Evolutionary conservation across 805 yeast species (phyloP).

Genomic region (Sugiyamaella floridensis): DNA sequence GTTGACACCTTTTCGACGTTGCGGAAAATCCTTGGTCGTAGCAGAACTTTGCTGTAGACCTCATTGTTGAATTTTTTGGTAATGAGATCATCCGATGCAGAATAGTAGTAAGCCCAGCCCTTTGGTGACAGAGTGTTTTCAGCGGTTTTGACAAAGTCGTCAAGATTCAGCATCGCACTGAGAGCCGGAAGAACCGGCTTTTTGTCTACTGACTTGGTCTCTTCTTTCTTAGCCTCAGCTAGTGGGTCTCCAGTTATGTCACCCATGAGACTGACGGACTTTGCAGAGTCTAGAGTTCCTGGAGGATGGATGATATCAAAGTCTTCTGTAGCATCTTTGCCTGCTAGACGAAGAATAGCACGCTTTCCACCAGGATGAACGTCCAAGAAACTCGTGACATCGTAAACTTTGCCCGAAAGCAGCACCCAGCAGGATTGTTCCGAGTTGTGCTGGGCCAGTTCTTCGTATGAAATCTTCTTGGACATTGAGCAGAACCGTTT

Average conservation of each 20-base stretch:
- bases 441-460: constrained; percentile 22
- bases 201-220: not conserved
- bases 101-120: constrained; percentile 33
- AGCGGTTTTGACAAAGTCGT: constrained; percentile 19
- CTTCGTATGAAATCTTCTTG: constrained; percentile 8
- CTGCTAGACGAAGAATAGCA: constrained; percentile 42
- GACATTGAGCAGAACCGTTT: too few relatives aligned
- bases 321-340: constrained; percentile 41
- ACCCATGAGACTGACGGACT: not conserved
- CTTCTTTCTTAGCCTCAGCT: constrained; percentile 1
- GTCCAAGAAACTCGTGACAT: constrained; percentile 28
- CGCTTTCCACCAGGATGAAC: constrained; percentile 44
- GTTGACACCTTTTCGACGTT: constrained; percentile 38
- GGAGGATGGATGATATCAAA: constrained; percentile 23
- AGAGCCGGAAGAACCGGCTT: constrained; percentile 14
- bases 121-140: constrained; percentile 9
- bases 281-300: constrained; percentile 22
- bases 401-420: constrained; percentile 32
- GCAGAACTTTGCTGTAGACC: constrained; percentile 37
- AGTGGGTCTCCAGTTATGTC: constrained; percentile 9
- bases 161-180: constrained; percentile 16
- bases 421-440: constrained; percentile 23
- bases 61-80: constrained; percentile 40
- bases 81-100: constrained; percentile 46
- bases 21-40: constrained; percentile 39